A percentile compares a stretch with the other conserved stretches of the same genome.
Conservation (phyloP, 352 stramenopile genomes). For the Stramenopiles sp. region DNA sequence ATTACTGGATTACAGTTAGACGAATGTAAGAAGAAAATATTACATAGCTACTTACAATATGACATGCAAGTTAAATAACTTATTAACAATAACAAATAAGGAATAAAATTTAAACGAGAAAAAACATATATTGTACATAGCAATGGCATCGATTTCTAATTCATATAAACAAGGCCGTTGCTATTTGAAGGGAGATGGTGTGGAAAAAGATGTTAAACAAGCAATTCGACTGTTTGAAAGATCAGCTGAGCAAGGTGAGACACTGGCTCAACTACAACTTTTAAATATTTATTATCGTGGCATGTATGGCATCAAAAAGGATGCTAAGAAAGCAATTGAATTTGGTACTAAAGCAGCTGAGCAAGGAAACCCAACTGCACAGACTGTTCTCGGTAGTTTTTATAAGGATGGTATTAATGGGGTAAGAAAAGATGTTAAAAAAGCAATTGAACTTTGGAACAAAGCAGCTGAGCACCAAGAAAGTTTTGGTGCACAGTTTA, state of each 20-base stretch:
- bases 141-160: no score
- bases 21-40: no score
- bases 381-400: slow-evolving; percentile 44
- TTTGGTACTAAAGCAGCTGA: slow-evolving; percentile 41
- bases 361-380: slow-evolving; percentile 38
- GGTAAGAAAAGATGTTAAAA: slow-evolving; percentile 32
- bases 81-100: no score
- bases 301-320: background rate
- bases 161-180: no score
- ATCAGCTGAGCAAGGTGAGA: background rate
- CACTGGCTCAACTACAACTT: background rate
- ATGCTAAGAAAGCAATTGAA: slow-evolving; percentile 22
- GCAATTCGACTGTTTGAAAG: background rate
- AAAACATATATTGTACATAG: no score
- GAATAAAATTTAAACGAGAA: no score
- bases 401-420: slow-evolving; percentile 46
- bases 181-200: slow-evolving; percentile 3
- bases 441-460: slow-evolving; percentile 34
- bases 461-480: slow-evolving; percentile 42
- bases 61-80: no score
- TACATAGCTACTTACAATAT: no score
- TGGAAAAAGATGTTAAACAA: background rate
- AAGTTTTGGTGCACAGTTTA: slow-evolving; percentile 40
- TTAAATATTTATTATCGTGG: background rate
- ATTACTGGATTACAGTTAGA: no score